phyloP scores from a whole-genome alignment of 106 monocot genomes.

The Dendrobium catenatum region DNA sequence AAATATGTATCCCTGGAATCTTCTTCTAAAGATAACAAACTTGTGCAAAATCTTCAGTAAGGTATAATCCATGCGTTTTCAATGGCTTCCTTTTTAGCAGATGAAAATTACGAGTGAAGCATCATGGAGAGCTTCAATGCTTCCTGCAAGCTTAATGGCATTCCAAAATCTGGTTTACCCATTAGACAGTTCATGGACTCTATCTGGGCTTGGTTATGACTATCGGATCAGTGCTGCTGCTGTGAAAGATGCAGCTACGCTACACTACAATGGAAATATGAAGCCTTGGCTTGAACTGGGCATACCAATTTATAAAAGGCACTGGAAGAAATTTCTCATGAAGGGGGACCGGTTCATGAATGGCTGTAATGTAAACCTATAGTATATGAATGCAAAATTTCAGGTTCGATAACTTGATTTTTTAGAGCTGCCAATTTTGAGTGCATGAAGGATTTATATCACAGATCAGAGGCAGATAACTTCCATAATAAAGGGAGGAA shows the following conservation, averaged over 20 bases:
- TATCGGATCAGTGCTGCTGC: conserved; percentile 20
- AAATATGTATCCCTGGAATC: no score
- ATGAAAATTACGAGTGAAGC: conserved; percentile 16
- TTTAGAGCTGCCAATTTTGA: background rate
- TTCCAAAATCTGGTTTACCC: conserved; percentile 45
- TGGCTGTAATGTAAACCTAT: conserved; percentile 57
- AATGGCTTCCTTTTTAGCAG: conserved; percentile 15
- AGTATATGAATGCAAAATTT: background rate
- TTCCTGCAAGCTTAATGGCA: conserved; percentile 49
- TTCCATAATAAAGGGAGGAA: background rate
- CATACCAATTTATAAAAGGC: conserved; percentile 40
- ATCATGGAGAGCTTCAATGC: conserved; percentile 35
- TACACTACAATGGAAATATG: conserved; percentile 74
- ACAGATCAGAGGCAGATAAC: background rate
- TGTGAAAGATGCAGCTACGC: conserved; percentile 17
- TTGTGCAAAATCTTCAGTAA: no score
- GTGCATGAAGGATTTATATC: background rate
- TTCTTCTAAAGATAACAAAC: no score
- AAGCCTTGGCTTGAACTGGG: conserved; percentile 72
- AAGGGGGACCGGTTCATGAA: conserved; percentile 43
- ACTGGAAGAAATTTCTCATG: conserved; percentile 61
- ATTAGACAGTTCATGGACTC: conserved; percentile 24
- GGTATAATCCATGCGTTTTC: no score
- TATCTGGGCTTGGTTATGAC: conserved; percentile 58
- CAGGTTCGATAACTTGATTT: background rate